These are phyloP conservation scores for Vitis hybrid DNA, from an alignment of 177 flowering plant genomes.

Conservation along the genomic window DNA sequence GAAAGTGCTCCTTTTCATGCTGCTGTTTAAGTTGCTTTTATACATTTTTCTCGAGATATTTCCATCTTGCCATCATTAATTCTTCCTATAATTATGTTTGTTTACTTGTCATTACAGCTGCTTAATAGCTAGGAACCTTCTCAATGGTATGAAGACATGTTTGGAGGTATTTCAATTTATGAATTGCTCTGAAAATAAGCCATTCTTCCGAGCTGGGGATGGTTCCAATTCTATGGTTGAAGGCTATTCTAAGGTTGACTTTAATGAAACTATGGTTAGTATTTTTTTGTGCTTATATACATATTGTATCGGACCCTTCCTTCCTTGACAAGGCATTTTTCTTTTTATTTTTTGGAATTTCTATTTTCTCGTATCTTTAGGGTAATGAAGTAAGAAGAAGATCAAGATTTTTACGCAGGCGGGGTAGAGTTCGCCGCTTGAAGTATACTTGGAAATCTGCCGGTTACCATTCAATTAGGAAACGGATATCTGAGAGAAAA, in stretches of 20 bases:
- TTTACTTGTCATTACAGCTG: slow-evolving; percentile 60
- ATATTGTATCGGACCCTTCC: slow-evolving; percentile 1
- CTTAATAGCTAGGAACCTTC: slow-evolving; percentile 82
- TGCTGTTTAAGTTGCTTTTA: background rate
- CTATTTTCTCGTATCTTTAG: slow-evolving; percentile 28
- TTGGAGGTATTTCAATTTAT: slow-evolving; percentile 79
- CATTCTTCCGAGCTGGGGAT: slow-evolving; percentile 47
- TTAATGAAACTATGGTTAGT: slow-evolving; percentile 57
- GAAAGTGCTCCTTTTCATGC: background rate
- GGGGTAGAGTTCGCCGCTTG: slow-evolving; percentile 94
- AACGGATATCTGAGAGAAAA: slow-evolving; percentile 87
- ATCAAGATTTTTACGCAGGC: slow-evolving; percentile 87
- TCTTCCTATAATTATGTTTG: slow-evolving; percentile 8
- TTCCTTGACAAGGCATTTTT: background rate
- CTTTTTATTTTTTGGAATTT: background rate
- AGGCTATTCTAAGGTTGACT: slow-evolving; percentile 59
- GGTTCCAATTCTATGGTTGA: slow-evolving; percentile 52
- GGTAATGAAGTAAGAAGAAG: slow-evolving; percentile 72
- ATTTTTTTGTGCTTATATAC: slow-evolving; percentile 5
- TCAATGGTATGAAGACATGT: slow-evolving; percentile 91
- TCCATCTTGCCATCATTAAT: background rate
- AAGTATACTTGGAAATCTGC: slow-evolving; percentile 97
- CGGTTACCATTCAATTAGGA: slow-evolving; percentile 89
- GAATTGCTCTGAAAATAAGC: slow-evolving; percentile 58
- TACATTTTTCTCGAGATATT: background rate